Conservation (phyloP, 305 asterid species). For the Fraxinus baroniana region DNA sequence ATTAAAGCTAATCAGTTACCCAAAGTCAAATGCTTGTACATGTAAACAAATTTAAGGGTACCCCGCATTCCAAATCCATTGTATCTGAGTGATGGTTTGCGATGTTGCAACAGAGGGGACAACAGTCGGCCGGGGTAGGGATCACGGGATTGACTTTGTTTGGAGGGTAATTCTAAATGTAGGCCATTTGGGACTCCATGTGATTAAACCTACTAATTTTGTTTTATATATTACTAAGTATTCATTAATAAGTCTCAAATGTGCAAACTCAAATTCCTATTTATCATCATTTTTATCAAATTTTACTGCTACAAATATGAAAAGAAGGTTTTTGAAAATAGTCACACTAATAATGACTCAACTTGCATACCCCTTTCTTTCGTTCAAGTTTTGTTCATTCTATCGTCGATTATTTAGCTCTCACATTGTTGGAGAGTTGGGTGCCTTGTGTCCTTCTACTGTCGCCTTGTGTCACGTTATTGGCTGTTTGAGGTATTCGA, state of each 20-base stretch:
- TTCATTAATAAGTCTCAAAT: background rate
- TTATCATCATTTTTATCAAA: background rate
- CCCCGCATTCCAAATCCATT: background rate
- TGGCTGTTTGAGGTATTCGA: too few relatives aligned
- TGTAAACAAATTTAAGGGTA: background rate
- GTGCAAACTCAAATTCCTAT: background rate
- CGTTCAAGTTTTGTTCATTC: background rate
- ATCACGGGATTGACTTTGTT: conserved; percentile 5
- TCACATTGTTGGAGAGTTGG: background rate
- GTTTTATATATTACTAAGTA: background rate
- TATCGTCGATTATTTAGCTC: background rate
- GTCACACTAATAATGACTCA: background rate
- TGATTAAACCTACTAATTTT: conserved; percentile 32
- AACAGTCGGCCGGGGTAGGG: conserved; percentile 29
- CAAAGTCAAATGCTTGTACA: background rate
- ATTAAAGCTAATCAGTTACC: conserved; percentile 4
- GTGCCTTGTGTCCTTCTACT: too few relatives aligned
- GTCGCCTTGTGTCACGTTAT: too few relatives aligned
- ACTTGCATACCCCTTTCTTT: background rate
- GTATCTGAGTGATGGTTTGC: conserved; percentile 8
- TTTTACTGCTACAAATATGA: background rate
- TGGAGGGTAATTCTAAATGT: conserved; percentile 14
- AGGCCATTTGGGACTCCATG: conserved; percentile 36
- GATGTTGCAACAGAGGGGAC: conserved; percentile 44
- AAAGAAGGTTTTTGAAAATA: background rate